phyloP scores from a whole-genome alignment of 176 grass and related monocot genomes.

The Carex kokanica region DNA sequence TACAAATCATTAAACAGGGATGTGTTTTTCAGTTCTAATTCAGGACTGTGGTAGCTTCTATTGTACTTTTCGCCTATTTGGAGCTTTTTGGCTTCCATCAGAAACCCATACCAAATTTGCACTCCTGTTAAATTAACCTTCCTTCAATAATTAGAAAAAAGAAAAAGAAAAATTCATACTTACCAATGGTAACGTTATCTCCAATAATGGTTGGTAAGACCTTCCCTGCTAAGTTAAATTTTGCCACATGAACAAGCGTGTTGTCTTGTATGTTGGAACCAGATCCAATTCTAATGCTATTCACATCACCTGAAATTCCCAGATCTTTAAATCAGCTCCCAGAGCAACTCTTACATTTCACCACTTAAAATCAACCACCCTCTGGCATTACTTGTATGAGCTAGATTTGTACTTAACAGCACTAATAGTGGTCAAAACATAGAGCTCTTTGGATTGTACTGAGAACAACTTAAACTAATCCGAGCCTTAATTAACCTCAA shows the following conservation, averaged over 20 bases:
- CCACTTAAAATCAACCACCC: neutral
- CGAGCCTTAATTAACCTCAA: neutral
- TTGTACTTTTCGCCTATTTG: neutral
- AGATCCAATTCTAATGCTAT: slow-evolving; percentile 81
- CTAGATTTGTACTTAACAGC: neutral
- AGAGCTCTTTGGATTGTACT: neutral
- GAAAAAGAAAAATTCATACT: slow-evolving; percentile 30
- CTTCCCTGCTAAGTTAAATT: slow-evolving; percentile 63
- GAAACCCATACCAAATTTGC: neutral
- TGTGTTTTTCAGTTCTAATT: neutral
- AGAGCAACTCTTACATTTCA: neutral
- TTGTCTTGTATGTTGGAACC: slow-evolving; percentile 99
- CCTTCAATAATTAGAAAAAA: slow-evolving; percentile 4
- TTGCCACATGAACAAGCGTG: slow-evolving; percentile 86
- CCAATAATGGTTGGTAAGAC: slow-evolving; percentile 87
- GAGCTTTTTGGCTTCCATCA: slow-evolving; percentile 10
- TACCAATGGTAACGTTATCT: slow-evolving; percentile 81
- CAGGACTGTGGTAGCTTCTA: neutral
- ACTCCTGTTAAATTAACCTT: neutral
- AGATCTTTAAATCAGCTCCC: neutral
- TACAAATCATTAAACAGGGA: neutral
- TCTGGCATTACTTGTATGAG: neutral
- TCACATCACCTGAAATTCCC: slow-evolving; percentile 86
- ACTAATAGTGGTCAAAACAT: neutral
- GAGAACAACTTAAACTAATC: neutral